A percentile compares a stretch with the other conserved stretches of the same genome.
phyloP scores from a whole-genome alignment of 441 rosid genomes.

The Corymbia citriodora region DNA sequence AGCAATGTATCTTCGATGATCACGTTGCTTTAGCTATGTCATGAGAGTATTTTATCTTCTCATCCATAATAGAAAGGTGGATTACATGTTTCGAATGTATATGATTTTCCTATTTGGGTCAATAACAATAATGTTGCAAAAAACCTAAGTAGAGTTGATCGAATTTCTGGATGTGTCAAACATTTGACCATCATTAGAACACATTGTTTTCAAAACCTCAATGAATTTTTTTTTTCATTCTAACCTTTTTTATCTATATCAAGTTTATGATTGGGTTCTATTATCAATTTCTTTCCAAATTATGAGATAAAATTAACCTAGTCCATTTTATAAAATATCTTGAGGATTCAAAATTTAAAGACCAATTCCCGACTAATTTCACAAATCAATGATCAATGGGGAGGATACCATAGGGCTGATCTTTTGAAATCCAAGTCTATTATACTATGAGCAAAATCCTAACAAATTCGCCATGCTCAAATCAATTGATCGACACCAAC shows the following conservation, averaged over 20 bases:
- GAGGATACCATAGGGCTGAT: accelerated
- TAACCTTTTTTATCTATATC: accelerated
- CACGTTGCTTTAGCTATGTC: background rate
- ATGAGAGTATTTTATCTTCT: background rate
- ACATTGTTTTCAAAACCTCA: background rate
- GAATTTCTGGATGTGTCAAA: accelerated
- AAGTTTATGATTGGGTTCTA: too few relatives aligned
- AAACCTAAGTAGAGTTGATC: accelerated
- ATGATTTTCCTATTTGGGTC: accelerated
- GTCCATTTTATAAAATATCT: accelerated
- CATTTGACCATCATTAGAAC: too few relatives aligned
- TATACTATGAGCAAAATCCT: accelerated
- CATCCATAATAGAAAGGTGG: background rate
- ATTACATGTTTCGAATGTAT: background rate
- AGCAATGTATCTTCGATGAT: too few relatives aligned
- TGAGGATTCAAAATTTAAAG: background rate
- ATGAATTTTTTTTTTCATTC: too few relatives aligned
- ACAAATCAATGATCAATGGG: accelerated
- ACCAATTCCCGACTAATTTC: background rate
- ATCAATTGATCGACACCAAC: accelerated
- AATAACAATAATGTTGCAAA: accelerated
- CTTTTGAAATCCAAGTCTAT: background rate
- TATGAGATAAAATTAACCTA: background rate
- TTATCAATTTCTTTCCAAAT: background rate
- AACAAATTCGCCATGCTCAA: accelerated